Evolutionary conservation across 1,139 yeast species (phyloP), one percentile per base, ranked within the genome.

Genomic region (Hansenula lynferdii): DNA sequence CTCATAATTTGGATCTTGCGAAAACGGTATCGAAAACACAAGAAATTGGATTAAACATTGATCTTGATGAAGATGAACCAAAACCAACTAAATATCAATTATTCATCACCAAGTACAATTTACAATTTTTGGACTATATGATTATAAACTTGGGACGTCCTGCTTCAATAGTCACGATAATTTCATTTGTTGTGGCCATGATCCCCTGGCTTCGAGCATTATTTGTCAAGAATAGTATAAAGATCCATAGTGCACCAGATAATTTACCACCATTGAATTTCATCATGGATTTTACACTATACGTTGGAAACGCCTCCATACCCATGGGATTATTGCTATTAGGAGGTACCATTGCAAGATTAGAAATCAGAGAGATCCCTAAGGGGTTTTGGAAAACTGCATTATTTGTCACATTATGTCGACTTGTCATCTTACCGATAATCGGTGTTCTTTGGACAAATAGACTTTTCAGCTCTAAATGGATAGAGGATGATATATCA

Each of bases 291-390:
- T 77, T 80, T 45, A 69, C 92, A 1, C 57, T 76, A 15, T 90
- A 90, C 57, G 66, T 90, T 3, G 96, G 96, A 1, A 79, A 79
- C 2, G 96, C 96, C 0, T 78, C 87, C 24, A 97, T 90, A 24
- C 97, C 97, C 1, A 65, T 86, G 44, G 97, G 97, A 2, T 68
- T 90, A 42, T 58, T 85, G 36, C 57, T 90, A 42, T 61, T 90
- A 27, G 97, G 97, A 3, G 95, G 94, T 11, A 86, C 96, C 5
- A 75, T 90, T 34, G 81, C 95, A 0, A 65, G 96, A 35, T 68
- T 90, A 37, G 64, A 87, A 54, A 84, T 89, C 1, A 57, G 69
- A 2, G 87, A 89, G 2, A 78, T 85, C 56, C 43, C 50, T 17
- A 37, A 40, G 32, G 40, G 42, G 3, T 43, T 44, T 30, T 83